Evolutionary conservation across 179 eudicot genomes (phyloP).

Genomic region (Silene vulgaris): DNA sequence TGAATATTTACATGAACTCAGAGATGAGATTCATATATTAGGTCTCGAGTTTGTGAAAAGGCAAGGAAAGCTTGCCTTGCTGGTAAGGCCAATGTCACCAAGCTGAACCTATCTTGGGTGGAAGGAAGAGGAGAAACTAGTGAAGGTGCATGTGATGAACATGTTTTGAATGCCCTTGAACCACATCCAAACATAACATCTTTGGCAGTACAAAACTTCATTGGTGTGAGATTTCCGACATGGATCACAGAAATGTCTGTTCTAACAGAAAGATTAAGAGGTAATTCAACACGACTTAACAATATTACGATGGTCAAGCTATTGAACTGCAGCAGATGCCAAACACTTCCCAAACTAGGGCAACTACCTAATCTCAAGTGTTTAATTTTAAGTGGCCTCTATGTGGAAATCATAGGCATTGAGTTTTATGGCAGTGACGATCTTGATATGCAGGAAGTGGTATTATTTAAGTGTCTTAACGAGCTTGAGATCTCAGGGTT

Average conservation of each 20-base stretch:
- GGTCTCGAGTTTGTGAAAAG: conserved; percentile 17
- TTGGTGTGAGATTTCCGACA: conserved; percentile 11
- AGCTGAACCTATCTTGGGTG: background rate
- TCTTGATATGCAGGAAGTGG: too few species aligned
- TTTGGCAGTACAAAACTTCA: background rate
- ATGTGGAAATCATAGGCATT: background rate
- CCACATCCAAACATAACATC: conserved; percentile 19
- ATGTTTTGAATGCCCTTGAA: conserved; percentile 19
- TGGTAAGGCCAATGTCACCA: background rate
- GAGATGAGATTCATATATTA: background rate
- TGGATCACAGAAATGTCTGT: conserved; percentile 19
- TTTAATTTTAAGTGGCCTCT: background rate
- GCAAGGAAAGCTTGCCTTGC: conserved; percentile 9
- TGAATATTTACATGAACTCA: background rate
- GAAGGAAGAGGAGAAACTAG: background rate
- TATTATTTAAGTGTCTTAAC: background rate
- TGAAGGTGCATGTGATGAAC: conserved; percentile 4
- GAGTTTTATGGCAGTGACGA: conserved; percentile 1
- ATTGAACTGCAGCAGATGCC: conserved; percentile 12
- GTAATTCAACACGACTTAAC: background rate
- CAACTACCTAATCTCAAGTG: conserved; percentile 14
- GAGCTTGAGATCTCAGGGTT: background rate
- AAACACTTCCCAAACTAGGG: conserved; percentile 18
- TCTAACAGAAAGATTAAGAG: background rate
- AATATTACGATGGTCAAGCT: background rate